phyloP scores from a whole-genome alignment of 768 basidiomycete genomes.

The Hericium coralloides region DNA sequence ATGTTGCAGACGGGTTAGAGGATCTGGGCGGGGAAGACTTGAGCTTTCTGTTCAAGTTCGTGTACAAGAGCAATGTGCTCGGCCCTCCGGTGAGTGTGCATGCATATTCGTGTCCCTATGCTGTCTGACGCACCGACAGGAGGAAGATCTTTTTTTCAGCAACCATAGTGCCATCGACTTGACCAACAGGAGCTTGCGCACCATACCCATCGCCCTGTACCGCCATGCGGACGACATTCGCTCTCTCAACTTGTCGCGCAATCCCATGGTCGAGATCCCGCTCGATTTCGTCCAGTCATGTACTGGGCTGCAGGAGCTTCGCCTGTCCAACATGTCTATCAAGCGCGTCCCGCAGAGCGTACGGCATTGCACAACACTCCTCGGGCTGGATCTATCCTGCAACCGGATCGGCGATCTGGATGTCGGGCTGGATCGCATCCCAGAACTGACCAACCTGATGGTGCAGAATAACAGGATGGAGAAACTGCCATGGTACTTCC shows the following conservation, averaged over 20 bases:
- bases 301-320: slow-evolving; percentile 72
- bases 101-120: neutral
- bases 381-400: slow-evolving; percentile 80
- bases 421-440: slow-evolving; percentile 71
- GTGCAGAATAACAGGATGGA: slow-evolving; percentile 91
- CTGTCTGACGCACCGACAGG: slow-evolving; percentile 30
- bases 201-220: slow-evolving; percentile 84
- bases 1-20: slow-evolving; percentile 69
- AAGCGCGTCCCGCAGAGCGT: slow-evolving; percentile 86
- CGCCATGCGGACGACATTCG: slow-evolving; percentile 77
- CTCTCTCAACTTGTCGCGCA: slow-evolving; percentile 81
- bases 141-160: slow-evolving; percentile 65
- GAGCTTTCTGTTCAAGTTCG: slow-evolving; percentile 80
- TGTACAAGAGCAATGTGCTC: slow-evolving; percentile 74
- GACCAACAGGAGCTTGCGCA: slow-evolving; percentile 67
- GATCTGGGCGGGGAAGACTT: slow-evolving; percentile 71
- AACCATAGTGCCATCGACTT: slow-evolving; percentile 76
- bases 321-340: slow-evolving; percentile 86
- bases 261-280: slow-evolving; percentile 94
- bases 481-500: slow-evolving; percentile 79
- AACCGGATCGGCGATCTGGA: slow-evolving; percentile 89
- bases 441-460: slow-evolving; percentile 55
- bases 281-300: slow-evolving; percentile 94
- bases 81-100: slow-evolving; percentile 45
- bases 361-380: slow-evolving; percentile 61